These are phyloP conservation scores for Rosa rugosa DNA, from an alignment of 306 rosid species.

Conservation along the genomic window DNA sequence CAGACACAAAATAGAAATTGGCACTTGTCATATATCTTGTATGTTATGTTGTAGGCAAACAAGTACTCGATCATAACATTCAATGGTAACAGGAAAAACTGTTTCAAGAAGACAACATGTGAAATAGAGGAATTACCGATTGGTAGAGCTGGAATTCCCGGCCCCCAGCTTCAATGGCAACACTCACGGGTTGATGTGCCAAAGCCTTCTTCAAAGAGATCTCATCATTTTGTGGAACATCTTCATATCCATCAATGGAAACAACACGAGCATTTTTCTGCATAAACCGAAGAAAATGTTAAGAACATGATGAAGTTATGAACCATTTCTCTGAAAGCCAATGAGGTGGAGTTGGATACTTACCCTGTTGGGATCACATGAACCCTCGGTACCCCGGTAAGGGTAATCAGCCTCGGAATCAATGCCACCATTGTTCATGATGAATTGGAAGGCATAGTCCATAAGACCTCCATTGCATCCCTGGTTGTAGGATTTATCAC, in stretches of 20 bases:
- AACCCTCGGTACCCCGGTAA: slow-evolving; percentile 54
- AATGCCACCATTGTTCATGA: slow-evolving; percentile 79
- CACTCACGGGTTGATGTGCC: slow-evolving; percentile 73
- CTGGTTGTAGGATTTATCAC: slow-evolving; percentile 65
- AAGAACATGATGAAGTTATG: background rate
- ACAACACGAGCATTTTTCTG: slow-evolving; percentile 76
- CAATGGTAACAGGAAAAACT: background rate
- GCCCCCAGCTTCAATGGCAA: slow-evolving; percentile 98
- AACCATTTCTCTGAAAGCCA: background rate
- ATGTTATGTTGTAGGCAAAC: no score
- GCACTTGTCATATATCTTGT: background rate
- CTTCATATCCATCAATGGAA: slow-evolving; percentile 74
- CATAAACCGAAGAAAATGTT: background rate
- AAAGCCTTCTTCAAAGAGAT: slow-evolving; percentile 68
- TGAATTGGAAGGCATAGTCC: slow-evolving; percentile 81
- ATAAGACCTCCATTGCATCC: slow-evolving; percentile 98
- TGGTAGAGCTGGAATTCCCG: slow-evolving; percentile 78
- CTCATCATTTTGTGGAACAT: slow-evolving; percentile 78
- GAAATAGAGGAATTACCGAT: slow-evolving; percentile 44
- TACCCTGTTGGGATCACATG: slow-evolving; percentile 70
- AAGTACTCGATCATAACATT: background rate
- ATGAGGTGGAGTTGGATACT: background rate
- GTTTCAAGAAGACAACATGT: background rate
- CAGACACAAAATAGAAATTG: background rate
- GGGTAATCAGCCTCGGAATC: slow-evolving; percentile 80